Evolutionary conservation across 2,329 filamentous ascomycete genomes (phyloP).

Genomic region (Nemania serpens): DNA sequence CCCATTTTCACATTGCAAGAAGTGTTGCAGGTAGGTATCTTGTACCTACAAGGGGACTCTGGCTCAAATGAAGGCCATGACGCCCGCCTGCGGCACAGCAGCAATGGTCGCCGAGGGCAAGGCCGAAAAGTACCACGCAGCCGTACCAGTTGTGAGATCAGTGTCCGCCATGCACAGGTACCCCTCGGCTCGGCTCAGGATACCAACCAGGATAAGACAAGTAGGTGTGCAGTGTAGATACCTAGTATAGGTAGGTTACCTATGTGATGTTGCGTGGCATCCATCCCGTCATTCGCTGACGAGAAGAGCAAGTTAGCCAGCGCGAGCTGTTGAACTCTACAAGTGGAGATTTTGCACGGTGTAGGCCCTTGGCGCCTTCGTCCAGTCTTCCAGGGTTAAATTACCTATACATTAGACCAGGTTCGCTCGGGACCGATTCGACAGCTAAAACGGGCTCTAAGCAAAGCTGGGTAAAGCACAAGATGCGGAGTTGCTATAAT

Average conservation of each 20-base stretch:
- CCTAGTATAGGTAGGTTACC: background rate
- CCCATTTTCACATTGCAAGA: constrained; percentile 14
- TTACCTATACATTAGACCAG: background rate
- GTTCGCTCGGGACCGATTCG: constrained; percentile 13
- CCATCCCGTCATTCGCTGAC: background rate
- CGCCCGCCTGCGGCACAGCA: constrained; percentile 29
- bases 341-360: constrained; percentile 1
- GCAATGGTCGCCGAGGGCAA: constrained; percentile 13
- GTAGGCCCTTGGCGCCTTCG: constrained; percentile 7
- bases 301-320: background rate
- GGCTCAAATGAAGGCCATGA: constrained; percentile 9
- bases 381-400: background rate
- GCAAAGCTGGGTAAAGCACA: background rate
- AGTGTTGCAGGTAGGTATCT: constrained; percentile 14
- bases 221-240: background rate
- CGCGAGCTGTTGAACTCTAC: background rate
- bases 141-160: constrained; percentile 31
- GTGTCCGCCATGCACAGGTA: constrained; percentile 14
- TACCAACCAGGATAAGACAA: constrained; percentile 9
- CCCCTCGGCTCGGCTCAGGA: background rate
- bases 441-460: background rate
- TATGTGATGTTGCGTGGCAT: constrained; percentile 1
- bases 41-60: constrained; percentile 21
- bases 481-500: constrained; percentile 6
- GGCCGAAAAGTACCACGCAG: constrained; percentile 29